Conservation (phyloP, 352 stramenopile genomes). For the Globisporangium uncinulatum region DNA sequence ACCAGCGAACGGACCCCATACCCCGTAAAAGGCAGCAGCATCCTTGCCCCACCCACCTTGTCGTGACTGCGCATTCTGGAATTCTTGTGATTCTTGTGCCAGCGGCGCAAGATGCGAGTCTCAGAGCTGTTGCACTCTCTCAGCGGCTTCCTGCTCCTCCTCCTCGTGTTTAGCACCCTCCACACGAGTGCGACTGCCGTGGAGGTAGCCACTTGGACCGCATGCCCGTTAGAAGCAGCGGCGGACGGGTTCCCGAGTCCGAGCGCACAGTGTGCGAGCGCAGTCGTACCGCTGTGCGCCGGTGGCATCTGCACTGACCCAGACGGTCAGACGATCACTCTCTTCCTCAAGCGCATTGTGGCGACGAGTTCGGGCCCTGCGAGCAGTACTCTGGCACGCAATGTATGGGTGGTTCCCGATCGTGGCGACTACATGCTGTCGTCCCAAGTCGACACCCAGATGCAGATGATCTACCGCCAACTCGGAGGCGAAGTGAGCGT, state of each 20-base stretch:
- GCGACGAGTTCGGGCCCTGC: conserved; percentile 13
- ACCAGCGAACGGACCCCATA: too few relatives aligned
- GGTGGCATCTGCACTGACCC: conserved; percentile 32
- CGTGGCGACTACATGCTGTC: conserved; percentile 16
- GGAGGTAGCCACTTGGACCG: conserved; percentile 25
- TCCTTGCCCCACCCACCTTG: too few relatives aligned
- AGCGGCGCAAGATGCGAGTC: neutral
- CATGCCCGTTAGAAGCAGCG: conserved; percentile 23
- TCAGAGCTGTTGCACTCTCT: neutral
- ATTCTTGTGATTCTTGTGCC: neutral
- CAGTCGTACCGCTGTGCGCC: conserved; percentile 42
- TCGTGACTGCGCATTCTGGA: neutral
- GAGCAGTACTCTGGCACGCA: conserved; percentile 6
- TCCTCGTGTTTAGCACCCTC: neutral
- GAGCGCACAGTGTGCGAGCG: conserved; percentile 28
- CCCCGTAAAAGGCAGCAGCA: too few relatives aligned
- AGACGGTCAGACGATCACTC: conserved; percentile 33
- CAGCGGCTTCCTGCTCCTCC: neutral
- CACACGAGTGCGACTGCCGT: neutral
- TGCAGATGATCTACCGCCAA: conserved; percentile 41
- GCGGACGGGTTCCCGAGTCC: conserved; percentile 21
- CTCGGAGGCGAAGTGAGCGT: conserved; percentile 33
- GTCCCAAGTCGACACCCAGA: conserved; percentile 29
- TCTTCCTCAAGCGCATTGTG: conserved; percentile 54
- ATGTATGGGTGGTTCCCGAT: conserved; percentile 40